These are phyloP conservation scores for Hypocreales sp. DNA, from an alignment of 2,329 filamentous ascomycete species.

Conservation along the genomic window DNA sequence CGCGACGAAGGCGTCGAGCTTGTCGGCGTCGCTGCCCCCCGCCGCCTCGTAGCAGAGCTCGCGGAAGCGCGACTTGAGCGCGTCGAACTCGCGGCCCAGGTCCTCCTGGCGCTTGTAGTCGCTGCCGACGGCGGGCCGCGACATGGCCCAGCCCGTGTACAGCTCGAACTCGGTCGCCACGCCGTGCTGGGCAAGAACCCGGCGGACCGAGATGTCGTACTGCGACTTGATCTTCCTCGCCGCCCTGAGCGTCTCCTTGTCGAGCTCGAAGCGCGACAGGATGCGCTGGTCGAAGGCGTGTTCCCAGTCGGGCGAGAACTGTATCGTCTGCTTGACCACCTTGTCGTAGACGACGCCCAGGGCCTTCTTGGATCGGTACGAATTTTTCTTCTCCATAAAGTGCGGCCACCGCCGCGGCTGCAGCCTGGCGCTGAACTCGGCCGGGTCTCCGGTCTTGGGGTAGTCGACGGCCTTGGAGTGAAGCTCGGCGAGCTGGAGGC, in stretches of 20 bases:
- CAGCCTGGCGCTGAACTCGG: conserved; percentile 46
- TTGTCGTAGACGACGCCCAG: conserved; percentile 74
- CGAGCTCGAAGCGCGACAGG: conserved; percentile 42
- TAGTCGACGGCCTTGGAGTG: conserved; percentile 93
- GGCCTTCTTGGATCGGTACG: conserved; percentile 54
- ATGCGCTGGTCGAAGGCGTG: conserved; percentile 64
- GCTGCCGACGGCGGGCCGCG: conserved; percentile 51
- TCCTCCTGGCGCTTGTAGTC: conserved; percentile 85
- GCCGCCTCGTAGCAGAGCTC: conserved; percentile 49
- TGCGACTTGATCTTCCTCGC: conserved; percentile 54
- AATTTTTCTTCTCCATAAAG: conserved; percentile 61
- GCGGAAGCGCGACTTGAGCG: conserved; percentile 54
- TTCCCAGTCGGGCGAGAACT: conserved; percentile 60
- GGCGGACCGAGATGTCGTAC: conserved; percentile 63
- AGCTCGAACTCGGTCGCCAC: conserved; percentile 84
- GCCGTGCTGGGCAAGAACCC: conserved; percentile 73
- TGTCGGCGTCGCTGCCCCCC: conserved; percentile 39
- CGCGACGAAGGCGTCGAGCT: conserved; percentile 57
- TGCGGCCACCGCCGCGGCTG: conserved; percentile 59
- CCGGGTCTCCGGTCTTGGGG: conserved; percentile 73
- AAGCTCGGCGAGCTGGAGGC: conserved; percentile 55
- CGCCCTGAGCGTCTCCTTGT: conserved; percentile 35
- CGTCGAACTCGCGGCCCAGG: conserved; percentile 50
- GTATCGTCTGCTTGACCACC: conserved; percentile 36
- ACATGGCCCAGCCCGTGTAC: conserved; percentile 73